Evolutionary conservation across 148 eudicot genomes (phyloP).

Genomic region (Dysphania ambrosioides): DNA sequence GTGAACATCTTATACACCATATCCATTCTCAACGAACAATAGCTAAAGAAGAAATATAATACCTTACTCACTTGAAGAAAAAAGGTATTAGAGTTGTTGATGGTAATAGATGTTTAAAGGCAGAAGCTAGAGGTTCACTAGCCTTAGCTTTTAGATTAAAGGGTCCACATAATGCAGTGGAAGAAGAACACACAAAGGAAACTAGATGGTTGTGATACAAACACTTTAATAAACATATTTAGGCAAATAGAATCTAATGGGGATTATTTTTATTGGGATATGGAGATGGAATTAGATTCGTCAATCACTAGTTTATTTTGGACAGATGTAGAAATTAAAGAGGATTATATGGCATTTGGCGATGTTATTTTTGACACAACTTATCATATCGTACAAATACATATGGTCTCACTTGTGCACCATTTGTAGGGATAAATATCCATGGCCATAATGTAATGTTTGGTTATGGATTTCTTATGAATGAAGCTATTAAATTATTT

Average conservation of each 20-base stretch:
- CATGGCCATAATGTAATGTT: too few relatives aligned
- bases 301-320: not conserved
- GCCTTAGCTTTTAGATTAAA: too few relatives aligned
- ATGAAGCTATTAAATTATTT: not conserved
- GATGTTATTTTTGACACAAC: not conserved
- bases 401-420: not conserved
- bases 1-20: not conserved
- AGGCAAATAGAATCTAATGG: not conserved
- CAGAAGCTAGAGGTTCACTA: not conserved
- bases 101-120: not conserved
- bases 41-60: not conserved
- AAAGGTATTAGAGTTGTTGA: not conserved
- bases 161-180: not conserved
- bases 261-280: not conserved
- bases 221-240: not conserved
- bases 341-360: not conserved
- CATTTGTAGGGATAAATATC: not conserved
- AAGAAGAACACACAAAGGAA: not conserved
- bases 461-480: too few relatives aligned
- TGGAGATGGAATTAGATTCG: not conserved
- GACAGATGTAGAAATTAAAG: not conserved
- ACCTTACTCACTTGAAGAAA: not conserved
- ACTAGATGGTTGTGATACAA: not conserved
- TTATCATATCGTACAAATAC: not conserved
- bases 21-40: not conserved